Evolutionary conservation across 1,139 yeast genomes (phyloP).

Genomic region (Geotrichum europaeum): DNA sequence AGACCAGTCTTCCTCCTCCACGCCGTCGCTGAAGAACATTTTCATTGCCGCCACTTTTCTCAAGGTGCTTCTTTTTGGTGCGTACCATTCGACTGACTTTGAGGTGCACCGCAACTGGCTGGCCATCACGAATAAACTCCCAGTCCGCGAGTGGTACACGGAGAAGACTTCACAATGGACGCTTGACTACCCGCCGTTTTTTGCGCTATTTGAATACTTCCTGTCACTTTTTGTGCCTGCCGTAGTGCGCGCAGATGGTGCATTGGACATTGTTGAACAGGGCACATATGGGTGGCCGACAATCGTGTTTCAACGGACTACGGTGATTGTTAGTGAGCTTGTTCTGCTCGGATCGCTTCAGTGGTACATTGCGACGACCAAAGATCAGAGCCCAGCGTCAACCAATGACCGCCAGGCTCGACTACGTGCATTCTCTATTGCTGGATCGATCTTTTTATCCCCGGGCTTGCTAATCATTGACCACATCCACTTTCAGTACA

Average conservation of each 20-base stretch:
- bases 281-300: slow-evolving; percentile 77
- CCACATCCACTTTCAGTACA: slow-evolving; percentile 91
- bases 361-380: slow-evolving; percentile 56
- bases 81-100: slow-evolving; percentile 79
- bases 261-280: slow-evolving; percentile 59
- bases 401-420: slow-evolving; percentile 31
- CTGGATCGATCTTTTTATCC: slow-evolving; percentile 74
- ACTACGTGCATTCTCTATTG: slow-evolving; percentile 60
- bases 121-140: slow-evolving; percentile 78
- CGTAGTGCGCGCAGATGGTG: slow-evolving; percentile 61
- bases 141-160: slow-evolving; percentile 72
- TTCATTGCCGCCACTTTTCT: slow-evolving; percentile 57
- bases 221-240: slow-evolving; percentile 67
- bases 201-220: slow-evolving; percentile 88
- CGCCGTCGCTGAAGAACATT: slow-evolving; percentile 52
- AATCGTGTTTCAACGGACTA: slow-evolving; percentile 67
- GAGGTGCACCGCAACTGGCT: slow-evolving; percentile 98
- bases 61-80: slow-evolving; percentile 45
- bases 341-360: slow-evolving; percentile 66
- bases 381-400: slow-evolving; percentile 21
- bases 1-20: slow-evolving; percentile 1
- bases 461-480: slow-evolving; percentile 88
- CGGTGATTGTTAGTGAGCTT: slow-evolving; percentile 75
- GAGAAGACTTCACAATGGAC: slow-evolving; percentile 93
- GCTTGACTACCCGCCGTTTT: slow-evolving; percentile 93